phyloP scores from a whole-genome alignment of 169 alveolate genomes.

The Toxoplasma gondii region DNA sequence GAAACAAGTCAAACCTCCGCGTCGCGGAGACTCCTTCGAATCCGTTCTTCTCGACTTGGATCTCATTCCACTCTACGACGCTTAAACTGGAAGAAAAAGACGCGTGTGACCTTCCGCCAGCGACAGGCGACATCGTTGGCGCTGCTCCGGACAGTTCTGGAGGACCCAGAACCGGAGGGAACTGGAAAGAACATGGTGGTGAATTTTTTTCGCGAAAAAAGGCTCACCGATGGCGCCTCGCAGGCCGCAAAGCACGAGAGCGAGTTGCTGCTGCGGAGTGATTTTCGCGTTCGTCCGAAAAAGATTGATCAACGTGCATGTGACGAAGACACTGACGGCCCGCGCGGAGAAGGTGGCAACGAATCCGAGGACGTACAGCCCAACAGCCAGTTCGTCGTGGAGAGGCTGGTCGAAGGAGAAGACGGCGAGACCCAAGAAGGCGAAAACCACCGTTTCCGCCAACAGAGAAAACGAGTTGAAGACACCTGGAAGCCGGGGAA shows the following conservation, averaged over 20 bases:
- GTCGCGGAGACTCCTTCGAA: not conserved
- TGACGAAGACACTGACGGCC: conserved; percentile 58
- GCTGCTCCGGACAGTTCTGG: no score
- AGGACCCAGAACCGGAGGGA: no score
- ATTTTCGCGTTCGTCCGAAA: conserved; percentile 53
- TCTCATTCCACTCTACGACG: no score
- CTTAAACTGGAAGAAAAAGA: no score
- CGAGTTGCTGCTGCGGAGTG: conserved; percentile 52
- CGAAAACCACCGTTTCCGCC: conserved; percentile 67
- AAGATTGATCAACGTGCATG: conserved; percentile 55
- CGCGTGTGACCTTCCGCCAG: no score
- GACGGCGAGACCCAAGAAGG: conserved; percentile 69
- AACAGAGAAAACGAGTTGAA: conserved; percentile 62
- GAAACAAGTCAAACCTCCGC: not conserved
- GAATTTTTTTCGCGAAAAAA: no score
- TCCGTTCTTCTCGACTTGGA: no score
- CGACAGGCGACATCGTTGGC: no score
- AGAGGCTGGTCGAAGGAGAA: conserved; percentile 65
- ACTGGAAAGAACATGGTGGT: no score
- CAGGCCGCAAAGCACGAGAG: conserved; percentile 65
- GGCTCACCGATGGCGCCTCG: conserved; percentile 70
- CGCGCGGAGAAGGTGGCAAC: conserved; percentile 45
- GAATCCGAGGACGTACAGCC: conserved; percentile 19
- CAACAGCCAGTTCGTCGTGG: conserved; percentile 4
- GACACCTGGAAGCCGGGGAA: conserved; percentile 40